These are phyloP conservation scores for Pythium brachiatum DNA, from an alignment of 352 stramenopile genomes.

Conservation along the genomic window DNA sequence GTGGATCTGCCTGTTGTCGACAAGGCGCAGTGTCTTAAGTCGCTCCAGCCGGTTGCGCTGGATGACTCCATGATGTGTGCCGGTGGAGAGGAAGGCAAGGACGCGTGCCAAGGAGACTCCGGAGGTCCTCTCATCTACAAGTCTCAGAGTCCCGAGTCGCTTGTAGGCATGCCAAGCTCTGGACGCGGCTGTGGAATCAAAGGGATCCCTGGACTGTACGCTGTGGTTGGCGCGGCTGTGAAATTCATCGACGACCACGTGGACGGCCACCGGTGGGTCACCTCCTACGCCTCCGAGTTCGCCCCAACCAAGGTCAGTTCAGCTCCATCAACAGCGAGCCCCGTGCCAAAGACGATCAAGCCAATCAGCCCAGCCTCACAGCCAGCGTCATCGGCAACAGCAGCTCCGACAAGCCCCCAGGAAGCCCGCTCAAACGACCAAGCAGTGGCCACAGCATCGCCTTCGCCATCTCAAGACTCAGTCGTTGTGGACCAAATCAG, in stretches of 20 bases:
- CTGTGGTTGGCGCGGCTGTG: conserved; percentile 20
- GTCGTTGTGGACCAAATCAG: conserved; percentile 20
- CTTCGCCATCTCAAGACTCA: not conserved
- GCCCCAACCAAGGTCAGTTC: not conserved
- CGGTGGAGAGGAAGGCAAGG: conserved; percentile 33
- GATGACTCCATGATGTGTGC: conserved; percentile 36
- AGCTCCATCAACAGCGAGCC: not conserved
- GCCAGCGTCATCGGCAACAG: not conserved
- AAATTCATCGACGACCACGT: conserved; percentile 35
- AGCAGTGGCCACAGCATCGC: not conserved
- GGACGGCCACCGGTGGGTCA: conserved; percentile 27
- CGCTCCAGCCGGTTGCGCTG: conserved; percentile 11
- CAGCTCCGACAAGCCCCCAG: not conserved
- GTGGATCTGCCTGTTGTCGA: conserved; percentile 29
- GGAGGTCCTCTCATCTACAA: conserved; percentile 31
- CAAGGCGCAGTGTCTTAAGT: conserved; percentile 22
- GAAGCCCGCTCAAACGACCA: not conserved
- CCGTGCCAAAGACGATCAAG: not conserved
- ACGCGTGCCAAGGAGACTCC: conserved; percentile 42
- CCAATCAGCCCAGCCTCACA: not conserved
- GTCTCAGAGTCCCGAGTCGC: not conserved
- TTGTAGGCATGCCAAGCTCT: conserved; percentile 37
- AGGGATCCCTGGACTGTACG: conserved; percentile 36
- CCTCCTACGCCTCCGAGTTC: not conserved
- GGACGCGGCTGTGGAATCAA: conserved; percentile 33